Evolutionary conservation across 179 eudicot species (phyloP).

Genomic region (Spergularia azorica): DNA sequence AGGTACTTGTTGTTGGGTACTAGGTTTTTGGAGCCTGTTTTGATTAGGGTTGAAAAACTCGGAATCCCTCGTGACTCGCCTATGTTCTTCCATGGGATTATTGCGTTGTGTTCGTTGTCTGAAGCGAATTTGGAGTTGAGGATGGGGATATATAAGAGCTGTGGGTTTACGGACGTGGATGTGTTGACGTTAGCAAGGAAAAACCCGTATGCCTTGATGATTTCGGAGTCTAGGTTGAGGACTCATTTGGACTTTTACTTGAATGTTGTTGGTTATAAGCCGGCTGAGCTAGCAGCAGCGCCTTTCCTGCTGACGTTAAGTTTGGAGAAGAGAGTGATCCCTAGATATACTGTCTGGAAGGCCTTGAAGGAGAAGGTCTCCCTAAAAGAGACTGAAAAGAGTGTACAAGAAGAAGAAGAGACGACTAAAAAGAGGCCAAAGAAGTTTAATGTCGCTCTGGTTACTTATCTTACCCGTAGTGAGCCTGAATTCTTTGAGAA

Average conservation of each 20-base stretch:
- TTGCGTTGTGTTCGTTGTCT: conserved; percentile 18
- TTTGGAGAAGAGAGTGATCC: conserved; percentile 36
- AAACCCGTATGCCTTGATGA: conserved; percentile 22
- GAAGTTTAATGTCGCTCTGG: background rate
- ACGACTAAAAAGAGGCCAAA: conserved; percentile 13
- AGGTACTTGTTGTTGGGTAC: conserved; percentile 10
- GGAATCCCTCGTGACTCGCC: conserved; percentile 34
- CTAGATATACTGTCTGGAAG: conserved; percentile 29
- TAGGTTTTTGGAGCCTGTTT: conserved; percentile 20
- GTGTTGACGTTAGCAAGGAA: conserved; percentile 22
- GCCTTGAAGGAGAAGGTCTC: conserved; percentile 26
- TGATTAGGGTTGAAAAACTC: conserved; percentile 30
- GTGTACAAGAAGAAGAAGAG: too few species aligned
- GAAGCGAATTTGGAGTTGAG: conserved; percentile 25
- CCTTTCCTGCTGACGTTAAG: conserved; percentile 21
- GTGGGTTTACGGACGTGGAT: conserved; percentile 35
- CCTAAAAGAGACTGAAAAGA: background rate
- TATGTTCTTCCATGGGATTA: conserved; percentile 33
- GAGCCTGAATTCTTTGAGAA: conserved; percentile 17
- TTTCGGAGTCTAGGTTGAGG: conserved; percentile 30
- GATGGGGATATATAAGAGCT: conserved; percentile 33
- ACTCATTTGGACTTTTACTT: conserved; percentile 25
- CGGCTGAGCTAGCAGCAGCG: conserved; percentile 18
- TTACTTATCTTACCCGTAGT: conserved; percentile 1
- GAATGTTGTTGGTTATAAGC: conserved; percentile 31